Conservation (phyloP, 1,284 basidiomycete genomes). For the Melampsora americana region DNA sequence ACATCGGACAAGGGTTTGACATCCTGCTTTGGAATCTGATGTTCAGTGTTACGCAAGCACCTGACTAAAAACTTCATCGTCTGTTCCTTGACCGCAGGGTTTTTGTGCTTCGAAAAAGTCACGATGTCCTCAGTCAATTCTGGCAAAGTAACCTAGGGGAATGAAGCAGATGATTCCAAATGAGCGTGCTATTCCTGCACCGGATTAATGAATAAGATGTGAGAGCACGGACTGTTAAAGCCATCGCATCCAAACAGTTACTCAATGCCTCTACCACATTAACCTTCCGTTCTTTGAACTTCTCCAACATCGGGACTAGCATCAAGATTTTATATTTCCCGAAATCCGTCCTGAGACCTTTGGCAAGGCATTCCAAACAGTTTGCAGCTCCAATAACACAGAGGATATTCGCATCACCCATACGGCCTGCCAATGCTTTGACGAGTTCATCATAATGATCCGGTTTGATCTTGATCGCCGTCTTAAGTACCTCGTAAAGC, state of each 20-base stretch:
- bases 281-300: constrained; percentile 90
- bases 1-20: constrained; percentile 80
- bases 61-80: constrained; percentile 83
- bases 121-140: constrained; percentile 83
- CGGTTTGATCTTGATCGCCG: constrained; percentile 72
- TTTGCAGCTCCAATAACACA: constrained; percentile 87
- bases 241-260: constrained; percentile 82
- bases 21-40: constrained; percentile 68
- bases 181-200: constrained; percentile 45
- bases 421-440: constrained; percentile 72
- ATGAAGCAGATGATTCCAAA: constrained; percentile 37
- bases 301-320: constrained; percentile 76
- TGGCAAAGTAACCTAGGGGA: constrained; percentile 66
- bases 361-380: constrained; percentile 80
- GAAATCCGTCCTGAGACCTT: constrained; percentile 69
- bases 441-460: constrained; percentile 68
- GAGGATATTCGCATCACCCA: constrained; percentile 92
- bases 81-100: constrained; percentile 94
- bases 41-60: constrained; percentile 66
- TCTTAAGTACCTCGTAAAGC: constrained; percentile 69
- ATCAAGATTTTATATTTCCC: constrained; percentile 70
- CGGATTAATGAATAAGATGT: constrained; percentile 8
- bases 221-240: constrained; percentile 66
- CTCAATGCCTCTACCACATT: constrained; percentile 86
- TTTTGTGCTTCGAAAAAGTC: constrained; percentile 78